phyloP scores from a whole-genome alignment of 495 filamentous ascomycete genomes.

The Aspergillus sparsus region DNA sequence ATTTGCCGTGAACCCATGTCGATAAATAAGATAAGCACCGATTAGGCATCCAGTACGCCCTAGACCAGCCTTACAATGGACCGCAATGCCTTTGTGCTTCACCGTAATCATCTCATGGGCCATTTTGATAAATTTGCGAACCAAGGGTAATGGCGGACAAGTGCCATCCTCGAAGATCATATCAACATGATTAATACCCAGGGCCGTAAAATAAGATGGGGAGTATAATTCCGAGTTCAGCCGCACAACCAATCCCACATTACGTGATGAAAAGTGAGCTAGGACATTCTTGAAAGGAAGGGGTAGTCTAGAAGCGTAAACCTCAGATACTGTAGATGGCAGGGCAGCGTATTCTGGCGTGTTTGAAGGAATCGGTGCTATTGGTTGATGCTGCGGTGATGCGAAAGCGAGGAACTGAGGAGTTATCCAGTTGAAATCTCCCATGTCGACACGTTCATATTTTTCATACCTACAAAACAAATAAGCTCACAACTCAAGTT shows the following conservation, averaged over 20 bases:
- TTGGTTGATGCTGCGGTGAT: conserved; percentile 81
- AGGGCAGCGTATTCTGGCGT: conserved; percentile 71
- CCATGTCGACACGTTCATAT: conserved; percentile 94
- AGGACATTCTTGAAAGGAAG: conserved; percentile 93
- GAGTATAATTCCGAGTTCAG: conserved; percentile 96
- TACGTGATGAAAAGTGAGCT: conserved; percentile 78
- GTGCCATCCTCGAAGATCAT: conserved; percentile 99
- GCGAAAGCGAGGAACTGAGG: conserved; percentile 95
- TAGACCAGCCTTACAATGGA: conserved; percentile 97
- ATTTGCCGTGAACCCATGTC: conserved; percentile 97
- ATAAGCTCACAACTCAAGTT: conserved; percentile 25
- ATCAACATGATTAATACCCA: conserved; percentile 93
- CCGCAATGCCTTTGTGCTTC: conserved; percentile 84
- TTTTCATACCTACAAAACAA: conserved; percentile 69
- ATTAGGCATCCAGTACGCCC: conserved; percentile 97
- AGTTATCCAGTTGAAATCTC: conserved; percentile 99
- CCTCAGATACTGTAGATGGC: conserved; percentile 65
- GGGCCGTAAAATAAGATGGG: conserved; percentile 88
- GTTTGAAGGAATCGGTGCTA: conserved; percentile 64
- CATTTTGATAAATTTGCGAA: conserved; percentile 89
- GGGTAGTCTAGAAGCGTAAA: conserved; percentile 65
- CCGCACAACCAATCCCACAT: conserved; percentile 90
- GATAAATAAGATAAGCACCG: conserved; percentile 95
- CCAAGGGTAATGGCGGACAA: conserved; percentile 81
- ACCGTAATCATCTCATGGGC: conserved; percentile 91